Evolutionary conservation across 2,329 filamentous ascomycete genomes (phyloP).

Genomic region (Aspergillus neoniger): DNA sequence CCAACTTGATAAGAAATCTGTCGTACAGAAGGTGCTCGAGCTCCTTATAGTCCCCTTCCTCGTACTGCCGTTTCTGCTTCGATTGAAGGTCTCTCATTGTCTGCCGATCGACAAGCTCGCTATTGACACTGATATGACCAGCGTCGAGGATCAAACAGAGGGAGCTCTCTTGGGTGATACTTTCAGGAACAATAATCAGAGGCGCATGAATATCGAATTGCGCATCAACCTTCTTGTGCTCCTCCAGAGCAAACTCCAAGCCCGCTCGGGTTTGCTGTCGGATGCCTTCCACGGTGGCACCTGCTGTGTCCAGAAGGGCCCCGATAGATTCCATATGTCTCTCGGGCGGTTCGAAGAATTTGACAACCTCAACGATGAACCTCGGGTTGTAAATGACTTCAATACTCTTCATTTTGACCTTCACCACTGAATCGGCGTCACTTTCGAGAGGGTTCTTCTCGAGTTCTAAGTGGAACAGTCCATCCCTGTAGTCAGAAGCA

Average conservation of each 20-base stretch:
- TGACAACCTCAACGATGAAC: conserved; percentile 84
- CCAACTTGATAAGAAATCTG: conserved; percentile 88
- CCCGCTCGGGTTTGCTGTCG: conserved; percentile 94
- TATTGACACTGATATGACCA: conserved; percentile 91
- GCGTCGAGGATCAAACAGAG: conserved; percentile 94
- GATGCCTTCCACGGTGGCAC: conserved; percentile 91
- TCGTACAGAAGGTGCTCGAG: conserved; percentile 97
- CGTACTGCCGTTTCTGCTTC: conserved; percentile 85
- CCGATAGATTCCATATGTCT: conserved; percentile 98
- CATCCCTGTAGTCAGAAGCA: conserved; percentile 60
- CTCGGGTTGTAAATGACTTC: conserved; percentile 98
- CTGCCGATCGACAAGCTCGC: conserved; percentile 88
- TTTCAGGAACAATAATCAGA: conserved; percentile 93
- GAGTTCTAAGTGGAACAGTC: conserved; percentile 88
- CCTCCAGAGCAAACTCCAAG: conserved; percentile 91
- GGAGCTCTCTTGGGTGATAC: conserved; percentile 75
- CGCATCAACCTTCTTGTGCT: conserved; percentile 97
- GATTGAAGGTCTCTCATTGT: conserved; percentile 86
- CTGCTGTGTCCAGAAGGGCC: conserved; percentile 91
- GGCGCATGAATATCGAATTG: conserved; percentile 94
- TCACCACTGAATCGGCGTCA: conserved; percentile 86
- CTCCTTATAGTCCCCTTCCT: conserved; percentile 81
- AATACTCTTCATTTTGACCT: conserved; percentile 88
- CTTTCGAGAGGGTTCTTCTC: conserved; percentile 95
- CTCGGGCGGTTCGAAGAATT: conserved; percentile 95